A percentile compares a stretch with the other conserved stretches of the same genome.
Conservation (phyloP, 2,329 filamentous ascomycete genomes). For the Diaporthe sp. region DNA sequence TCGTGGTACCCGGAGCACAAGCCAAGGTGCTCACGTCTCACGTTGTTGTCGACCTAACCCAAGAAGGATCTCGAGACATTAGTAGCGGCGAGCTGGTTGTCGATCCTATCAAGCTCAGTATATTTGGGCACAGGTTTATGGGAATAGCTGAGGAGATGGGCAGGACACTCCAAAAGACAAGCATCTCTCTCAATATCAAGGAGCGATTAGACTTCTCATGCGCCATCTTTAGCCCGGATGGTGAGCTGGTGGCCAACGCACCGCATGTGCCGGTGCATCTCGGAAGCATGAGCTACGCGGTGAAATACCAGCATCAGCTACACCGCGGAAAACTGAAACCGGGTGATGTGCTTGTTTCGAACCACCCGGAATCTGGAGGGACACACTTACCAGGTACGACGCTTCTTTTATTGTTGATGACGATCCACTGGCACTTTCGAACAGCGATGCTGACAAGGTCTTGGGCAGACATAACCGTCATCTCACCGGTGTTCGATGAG, state of each 20-base stretch:
- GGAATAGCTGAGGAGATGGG: constrained; percentile 72
- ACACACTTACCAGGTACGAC: constrained; percentile 50
- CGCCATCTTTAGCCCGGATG: constrained; percentile 56
- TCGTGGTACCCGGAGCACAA: constrained; percentile 34
- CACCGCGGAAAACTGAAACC: constrained; percentile 50
- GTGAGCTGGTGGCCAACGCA: constrained; percentile 56
- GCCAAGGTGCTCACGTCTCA: constrained; percentile 44
- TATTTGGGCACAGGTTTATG: constrained; percentile 70
- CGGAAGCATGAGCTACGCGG: constrained; percentile 57
- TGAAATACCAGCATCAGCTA: constrained; percentile 52
- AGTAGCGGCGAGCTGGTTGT: too few relatives aligned
- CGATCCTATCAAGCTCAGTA: constrained; percentile 65
- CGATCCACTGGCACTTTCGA: neutral
- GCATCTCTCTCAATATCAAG: constrained; percentile 63
- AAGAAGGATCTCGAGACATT: neutral
- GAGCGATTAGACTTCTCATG: constrained; percentile 59
- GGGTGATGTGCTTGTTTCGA: constrained; percentile 55
- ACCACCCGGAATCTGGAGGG: constrained; percentile 55
- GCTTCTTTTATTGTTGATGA: neutral
- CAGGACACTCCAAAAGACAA: constrained; percentile 66
- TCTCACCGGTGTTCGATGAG: constrained; percentile 53
- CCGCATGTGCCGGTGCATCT: constrained; percentile 57
- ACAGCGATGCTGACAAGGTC: neutral
- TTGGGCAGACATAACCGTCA: constrained; percentile 51
- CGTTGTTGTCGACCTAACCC: constrained; percentile 41